Base-by-base conservation (phyloP, 2,329 filamentous ascomycete species). In the Cladophialophora exuberans region DNA sequence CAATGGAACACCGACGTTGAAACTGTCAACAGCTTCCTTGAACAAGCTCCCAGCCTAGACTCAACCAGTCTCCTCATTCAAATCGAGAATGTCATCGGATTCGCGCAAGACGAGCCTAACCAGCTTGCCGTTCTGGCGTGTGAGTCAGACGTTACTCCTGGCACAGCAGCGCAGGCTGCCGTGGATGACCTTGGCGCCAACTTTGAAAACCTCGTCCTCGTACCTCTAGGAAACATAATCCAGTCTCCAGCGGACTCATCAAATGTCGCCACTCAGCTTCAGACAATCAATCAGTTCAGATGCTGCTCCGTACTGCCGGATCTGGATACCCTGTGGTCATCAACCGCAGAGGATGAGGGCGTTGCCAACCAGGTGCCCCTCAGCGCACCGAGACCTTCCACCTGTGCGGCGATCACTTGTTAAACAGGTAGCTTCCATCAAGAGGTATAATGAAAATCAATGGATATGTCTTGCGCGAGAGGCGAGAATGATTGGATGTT, bases 21-120 rank as follows among this genome's bases (percentile, higher is more conserved):
- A 18, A 57, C 55, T 2, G 55, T 57, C 55, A 57, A 57, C 22
- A 9, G 11, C 3, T 54, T 57, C 22, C 49, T 57, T 28, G 55
- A 57, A 10, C n/a, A n/a, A n/a, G 49, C 41, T 13, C 17, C 43
- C 15, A 48, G 18, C 22, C 26, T 52, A 7, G 54, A 48, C 54
- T 20, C 43, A 3, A 20, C 7, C 47, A 25, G 10, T n/a, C 7
- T 56, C 31, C 15, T 52, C 31, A 3, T 42, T n/a, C 26, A 46
- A 6, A 23, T 52, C 13, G 33, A 48, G n/a, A 43, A 6, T 6
- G 35, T 28, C 22, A 26, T 56, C 10, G 44, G 20, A 25, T 33
- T 49, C 11, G 54, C 49, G 20, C 28, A 52, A 11, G 38, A 57
- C 43, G 54, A 57, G 28, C 54, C 54, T 18, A 49, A 48, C 35